Evolutionary conservation across 2,329 filamentous ascomycete genomes (phyloP), one percentile per base, ranked within the genome.

Genomic region (Ophiostoma quercus): DNA sequence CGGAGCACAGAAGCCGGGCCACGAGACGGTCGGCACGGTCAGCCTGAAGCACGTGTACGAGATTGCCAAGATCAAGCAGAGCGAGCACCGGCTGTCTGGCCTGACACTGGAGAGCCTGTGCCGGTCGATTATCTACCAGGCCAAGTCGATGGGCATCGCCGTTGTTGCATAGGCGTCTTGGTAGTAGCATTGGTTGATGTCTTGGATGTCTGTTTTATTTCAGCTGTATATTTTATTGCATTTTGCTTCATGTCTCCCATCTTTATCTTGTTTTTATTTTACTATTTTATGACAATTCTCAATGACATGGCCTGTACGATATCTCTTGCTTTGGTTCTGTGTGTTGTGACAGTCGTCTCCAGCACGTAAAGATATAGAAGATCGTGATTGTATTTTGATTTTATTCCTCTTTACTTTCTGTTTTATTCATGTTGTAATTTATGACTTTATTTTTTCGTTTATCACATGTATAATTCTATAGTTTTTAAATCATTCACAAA

Each of bases 1-100:
- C 76, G 95, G 93, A 14, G 91, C 93, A 0, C 84, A 84, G 76
- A 90, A 88, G 69, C 90, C 92, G 0, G 91, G 89, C 0, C 84
- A 89, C 72, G 92, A 96, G 74, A 87, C 83, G 8, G 87, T 96
- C n/a, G 95, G 94, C 71, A 90, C 87, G 3, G 85, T 99, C 70
- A 95, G 90, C 76, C 82, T 99, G 76, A 99, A 99, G 84, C 95
- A 99, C 81, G 84, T 99, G 29, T 98, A 93, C 81, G 94, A 98
- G 82, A 98, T 99, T 80, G 95, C 95, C 74, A 94, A 92, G 84
- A 96, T 99, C 77, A 99, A 99, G 85, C 90, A 92, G 74, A 83
- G 85, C 68, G 92, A 95, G 80, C 81, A 89, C 72, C 85, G 92
- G 71, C 80, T 94, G 72, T 92, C 90, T 1, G 91, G 90, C 1